Base-by-base conservation (phyloP, 306 rosid genomes). In the Lathyrus tuberosus region DNA sequence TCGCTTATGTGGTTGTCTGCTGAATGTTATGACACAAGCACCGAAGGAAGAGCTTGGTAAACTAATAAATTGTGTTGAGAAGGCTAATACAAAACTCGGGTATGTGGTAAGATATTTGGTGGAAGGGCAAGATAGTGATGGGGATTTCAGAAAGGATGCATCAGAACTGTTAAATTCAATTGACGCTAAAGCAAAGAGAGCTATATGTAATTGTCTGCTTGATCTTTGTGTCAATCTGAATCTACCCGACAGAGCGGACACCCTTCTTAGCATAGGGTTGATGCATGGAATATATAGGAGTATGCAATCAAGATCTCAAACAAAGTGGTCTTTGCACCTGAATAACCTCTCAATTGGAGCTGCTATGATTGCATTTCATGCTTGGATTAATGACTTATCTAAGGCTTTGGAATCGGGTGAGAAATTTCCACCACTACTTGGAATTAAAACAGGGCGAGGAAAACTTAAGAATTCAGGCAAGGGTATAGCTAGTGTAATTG, bases 281-380 rank as follows among this genome's bases (percentile, higher is more conserved):
- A n/a, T n/a, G n/a, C n/a, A n/a, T n/a, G n/a, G n/a, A n/a, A n/a
- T n/a, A n/a, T n/a, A n/a, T n/a, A n/a, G n/a, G n/a, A n/a, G n/a
- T n/a, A n/a, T n/a, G n/a, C n/a, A n/a, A n/a, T n/a, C n/a, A n/a
- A n/a, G n/a, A n/a, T n/a, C n/a, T n/a, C n/a, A n/a, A n/a, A n/a
- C n/a, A n/a, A n/a, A n/a, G n/a, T n/a, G n/a, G n/a, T n/a, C n/a
- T n/a, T n/a, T n/a, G n/a, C 75, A 90, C 82, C 80, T 94, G 22
- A 94, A 90, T 82, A 84, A 83, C 56, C 97, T 94, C 65, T 93
- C 98, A 12, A 82, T 87, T 56, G 97, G 96, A 47, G 98, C 97
- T 56, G 96, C 91, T 66, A 75, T 87, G 17, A 94, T 95, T 5
- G 94, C 94, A 1, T 78, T 94, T 33, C 91, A 84, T 68, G 86